Conservation (phyloP, 1,284 basidiomycete species). For the Naganishia cerealis region DNA sequence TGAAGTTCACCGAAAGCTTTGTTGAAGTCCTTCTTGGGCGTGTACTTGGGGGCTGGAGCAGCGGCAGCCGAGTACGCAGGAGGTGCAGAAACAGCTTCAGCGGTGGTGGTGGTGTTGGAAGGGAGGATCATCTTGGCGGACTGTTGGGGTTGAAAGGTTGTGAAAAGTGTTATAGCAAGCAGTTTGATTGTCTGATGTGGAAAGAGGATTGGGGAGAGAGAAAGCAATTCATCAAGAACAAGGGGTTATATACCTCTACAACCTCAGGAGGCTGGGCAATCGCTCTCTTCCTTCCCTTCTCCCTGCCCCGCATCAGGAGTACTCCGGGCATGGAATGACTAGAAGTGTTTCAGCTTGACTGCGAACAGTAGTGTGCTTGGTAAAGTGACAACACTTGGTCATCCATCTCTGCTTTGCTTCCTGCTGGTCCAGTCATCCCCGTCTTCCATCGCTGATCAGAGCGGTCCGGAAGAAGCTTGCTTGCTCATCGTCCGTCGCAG, state of each 20-base stretch:
- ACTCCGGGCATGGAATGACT: background rate
- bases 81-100: background rate
- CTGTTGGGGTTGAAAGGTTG: background rate
- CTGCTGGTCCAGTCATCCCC: background rate
- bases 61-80: slow-evolving; percentile 16
- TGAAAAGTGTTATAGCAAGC: background rate
- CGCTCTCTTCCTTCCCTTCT: background rate
- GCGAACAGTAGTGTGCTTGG: background rate
- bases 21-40: slow-evolving; percentile 26
- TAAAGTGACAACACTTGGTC: background rate
- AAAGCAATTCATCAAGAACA: background rate
- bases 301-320: background rate
- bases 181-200: background rate
- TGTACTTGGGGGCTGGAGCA: slow-evolving; percentile 18
- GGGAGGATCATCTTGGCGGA: slow-evolving; percentile 5
- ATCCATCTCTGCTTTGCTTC: background rate
- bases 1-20: slow-evolving; percentile 23
- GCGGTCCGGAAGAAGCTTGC: background rate
- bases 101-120: slow-evolving; percentile 8
- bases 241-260: background rate
- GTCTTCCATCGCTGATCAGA: too few relatives aligned
- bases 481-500: background rate
- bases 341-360: background rate
- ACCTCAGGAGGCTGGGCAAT: background rate
- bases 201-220: background rate